Evolutionary conservation across 805 yeast genomes (phyloP).

Genomic region (Ogataea nonfermentans): DNA sequence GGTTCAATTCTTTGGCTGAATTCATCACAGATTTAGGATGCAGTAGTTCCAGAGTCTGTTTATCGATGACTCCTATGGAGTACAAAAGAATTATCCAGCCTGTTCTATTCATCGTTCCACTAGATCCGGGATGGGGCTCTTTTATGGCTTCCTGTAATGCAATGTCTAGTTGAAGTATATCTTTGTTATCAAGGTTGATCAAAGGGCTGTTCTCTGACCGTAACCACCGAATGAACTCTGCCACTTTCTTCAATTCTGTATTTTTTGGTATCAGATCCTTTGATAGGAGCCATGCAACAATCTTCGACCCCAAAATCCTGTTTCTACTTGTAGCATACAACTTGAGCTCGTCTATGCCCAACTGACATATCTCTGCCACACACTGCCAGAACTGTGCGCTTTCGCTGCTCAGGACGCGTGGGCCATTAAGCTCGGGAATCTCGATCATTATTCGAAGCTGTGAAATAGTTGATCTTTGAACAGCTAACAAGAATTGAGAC

Average conservation of each 20-base stretch:
- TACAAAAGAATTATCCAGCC: too few species aligned
- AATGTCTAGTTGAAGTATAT: too few species aligned
- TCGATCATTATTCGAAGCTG: constrained; percentile 52
- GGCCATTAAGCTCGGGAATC: constrained; percentile 61
- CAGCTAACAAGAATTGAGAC: constrained; percentile 4
- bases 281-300: constrained; percentile 50
- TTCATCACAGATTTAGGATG: too few species aligned
- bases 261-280: constrained; percentile 30
- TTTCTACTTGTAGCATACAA: constrained; percentile 18
- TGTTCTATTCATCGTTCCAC: constrained; percentile 7
- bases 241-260: neutral
- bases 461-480: constrained; percentile 30
- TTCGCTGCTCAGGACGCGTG: constrained; percentile 44
- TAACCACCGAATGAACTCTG: neutral
- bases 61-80: too few species aligned
- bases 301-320: constrained; percentile 24
- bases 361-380: constrained; percentile 37
- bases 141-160: too few species aligned
- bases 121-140: neutral
- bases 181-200: too few species aligned
- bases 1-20: too few species aligned
- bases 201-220: neutral
- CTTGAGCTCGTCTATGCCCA: constrained; percentile 32
- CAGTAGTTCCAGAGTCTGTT: too few species aligned
- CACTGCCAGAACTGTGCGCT: constrained; percentile 55